phyloP scores from a whole-genome alignment of 179 eudicot genomes.

The Spergularia azorica region DNA sequence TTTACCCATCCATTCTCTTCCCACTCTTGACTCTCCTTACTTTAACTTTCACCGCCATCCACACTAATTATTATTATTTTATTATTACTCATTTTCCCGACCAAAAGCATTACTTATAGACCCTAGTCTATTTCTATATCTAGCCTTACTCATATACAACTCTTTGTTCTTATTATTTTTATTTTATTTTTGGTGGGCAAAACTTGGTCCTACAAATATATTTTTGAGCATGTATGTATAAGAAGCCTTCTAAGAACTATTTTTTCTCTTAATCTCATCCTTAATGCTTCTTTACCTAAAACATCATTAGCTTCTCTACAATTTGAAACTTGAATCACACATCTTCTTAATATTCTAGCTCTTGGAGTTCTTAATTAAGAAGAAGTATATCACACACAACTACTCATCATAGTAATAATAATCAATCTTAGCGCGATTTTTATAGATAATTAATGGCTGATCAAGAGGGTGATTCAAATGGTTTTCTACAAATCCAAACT shows the following conservation, averaged over 20 bases:
- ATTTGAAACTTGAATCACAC: slow-evolving; percentile 20
- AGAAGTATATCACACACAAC: no score
- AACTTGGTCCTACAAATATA: slow-evolving; percentile 7
- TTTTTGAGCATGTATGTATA: slow-evolving; percentile 18
- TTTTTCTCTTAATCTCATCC: slow-evolving; percentile 29
- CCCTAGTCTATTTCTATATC: slow-evolving; percentile 19
- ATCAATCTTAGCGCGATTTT: no score
- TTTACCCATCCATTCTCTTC: slow-evolving; percentile 21
- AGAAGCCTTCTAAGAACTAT: slow-evolving; percentile 17
- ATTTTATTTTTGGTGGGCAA: slow-evolving; percentile 7
- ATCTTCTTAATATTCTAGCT: background rate
- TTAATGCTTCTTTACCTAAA: background rate
- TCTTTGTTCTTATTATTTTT: background rate
- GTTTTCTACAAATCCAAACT: slow-evolving; percentile 41
- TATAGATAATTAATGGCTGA: slow-evolving; percentile 33
- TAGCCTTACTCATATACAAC: background rate
- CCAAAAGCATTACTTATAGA: slow-evolving; percentile 39
- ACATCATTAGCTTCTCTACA: slow-evolving; percentile 4
- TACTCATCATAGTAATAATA: no score
- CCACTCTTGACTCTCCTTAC: slow-evolving; percentile 30
- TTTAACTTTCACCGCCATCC: slow-evolving; percentile 60
- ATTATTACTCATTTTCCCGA: slow-evolving; percentile 27
- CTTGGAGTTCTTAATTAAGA: no score
- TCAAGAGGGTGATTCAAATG: slow-evolving; percentile 54
- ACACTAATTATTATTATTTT: slow-evolving; percentile 22